Conservation (phyloP, 2,329 filamentous ascomycete genomes). For the Coleophoma eucalyptorum region DNA sequence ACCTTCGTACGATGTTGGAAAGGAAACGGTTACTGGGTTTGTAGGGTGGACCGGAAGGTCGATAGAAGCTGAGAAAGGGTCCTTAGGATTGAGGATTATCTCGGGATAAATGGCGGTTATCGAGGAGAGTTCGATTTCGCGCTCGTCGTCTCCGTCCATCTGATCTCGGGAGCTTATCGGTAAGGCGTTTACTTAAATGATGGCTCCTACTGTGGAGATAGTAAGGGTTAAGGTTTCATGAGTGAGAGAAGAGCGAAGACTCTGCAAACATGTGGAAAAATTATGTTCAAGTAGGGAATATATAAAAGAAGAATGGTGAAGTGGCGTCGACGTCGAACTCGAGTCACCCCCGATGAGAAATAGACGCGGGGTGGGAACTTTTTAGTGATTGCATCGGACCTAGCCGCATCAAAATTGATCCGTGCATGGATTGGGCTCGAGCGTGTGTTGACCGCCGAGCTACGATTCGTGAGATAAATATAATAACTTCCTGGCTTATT, state of each 20-base stretch:
- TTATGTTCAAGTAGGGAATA: not conserved
- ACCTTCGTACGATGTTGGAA: slow-evolving; percentile 43
- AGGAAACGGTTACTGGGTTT: slow-evolving; percentile 51
- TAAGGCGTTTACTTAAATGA: slow-evolving; percentile 1
- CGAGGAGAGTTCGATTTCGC: slow-evolving; percentile 55
- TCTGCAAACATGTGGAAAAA: not conserved
- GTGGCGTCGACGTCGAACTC: not conserved
- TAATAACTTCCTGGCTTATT: no score
- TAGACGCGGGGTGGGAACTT: no score
- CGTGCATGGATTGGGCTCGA: no score
- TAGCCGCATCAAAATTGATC: no score
- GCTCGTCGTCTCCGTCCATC: slow-evolving; percentile 60
- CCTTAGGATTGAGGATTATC: slow-evolving; percentile 40
- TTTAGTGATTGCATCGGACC: no score
- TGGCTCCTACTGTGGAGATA: no score
- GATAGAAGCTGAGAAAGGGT: slow-evolving; percentile 43
- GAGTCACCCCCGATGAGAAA: no score
- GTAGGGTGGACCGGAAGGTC: slow-evolving; percentile 54
- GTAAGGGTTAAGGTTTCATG: no score
- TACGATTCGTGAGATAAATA: no score
- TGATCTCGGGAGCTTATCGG: not conserved
- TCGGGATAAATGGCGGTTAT: slow-evolving; percentile 66
- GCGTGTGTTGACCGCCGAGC: no score
- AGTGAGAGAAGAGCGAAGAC: no score
- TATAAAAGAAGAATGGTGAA: not conserved